Conservation (phyloP, 2,329 filamentous ascomycete genomes). For the Cladosporium austrohemisphaericum region DNA sequence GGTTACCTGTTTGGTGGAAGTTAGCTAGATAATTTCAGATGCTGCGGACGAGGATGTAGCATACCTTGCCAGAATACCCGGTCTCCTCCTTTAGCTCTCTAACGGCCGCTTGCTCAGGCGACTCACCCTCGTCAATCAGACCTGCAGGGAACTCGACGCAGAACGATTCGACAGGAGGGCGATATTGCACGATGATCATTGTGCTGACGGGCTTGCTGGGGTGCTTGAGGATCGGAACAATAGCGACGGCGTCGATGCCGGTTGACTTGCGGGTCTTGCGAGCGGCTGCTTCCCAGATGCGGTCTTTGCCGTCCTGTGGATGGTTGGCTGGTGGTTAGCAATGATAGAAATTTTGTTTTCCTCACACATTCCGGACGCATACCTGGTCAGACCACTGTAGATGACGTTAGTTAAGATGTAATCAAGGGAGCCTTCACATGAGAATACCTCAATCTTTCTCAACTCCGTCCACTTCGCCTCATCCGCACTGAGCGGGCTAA, state of each 20-base stretch:
- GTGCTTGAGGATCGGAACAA: conserved; percentile 52
- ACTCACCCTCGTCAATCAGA: conserved; percentile 56
- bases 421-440: neutral
- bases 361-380: no score
- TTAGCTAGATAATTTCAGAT: conserved; percentile 19
- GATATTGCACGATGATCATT: conserved; percentile 57
- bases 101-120: conserved; percentile 53
- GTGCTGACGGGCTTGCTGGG: conserved; percentile 46
- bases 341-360: neutral
- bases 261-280: conserved; percentile 52
- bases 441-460: conserved; percentile 46
- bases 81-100: conserved; percentile 61
- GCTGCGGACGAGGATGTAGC: conserved; percentile 17
- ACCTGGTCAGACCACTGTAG: conserved; percentile 37
- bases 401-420: neutral
- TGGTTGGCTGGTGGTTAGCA: neutral
- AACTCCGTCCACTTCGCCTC: conserved; percentile 57
- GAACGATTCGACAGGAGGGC: conserved; percentile 56
- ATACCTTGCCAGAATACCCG: conserved; percentile 54
- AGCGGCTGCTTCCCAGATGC: conserved; percentile 49
- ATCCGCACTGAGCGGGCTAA: conserved; percentile 48
- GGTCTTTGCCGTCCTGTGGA: conserved; percentile 40
- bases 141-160: conserved; percentile 60
- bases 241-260: conserved; percentile 59
- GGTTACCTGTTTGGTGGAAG: conserved; percentile 20